Evolutionary conservation across 331 rosid genomes (phyloP).

Genomic region (Cucumis variabilis): DNA sequence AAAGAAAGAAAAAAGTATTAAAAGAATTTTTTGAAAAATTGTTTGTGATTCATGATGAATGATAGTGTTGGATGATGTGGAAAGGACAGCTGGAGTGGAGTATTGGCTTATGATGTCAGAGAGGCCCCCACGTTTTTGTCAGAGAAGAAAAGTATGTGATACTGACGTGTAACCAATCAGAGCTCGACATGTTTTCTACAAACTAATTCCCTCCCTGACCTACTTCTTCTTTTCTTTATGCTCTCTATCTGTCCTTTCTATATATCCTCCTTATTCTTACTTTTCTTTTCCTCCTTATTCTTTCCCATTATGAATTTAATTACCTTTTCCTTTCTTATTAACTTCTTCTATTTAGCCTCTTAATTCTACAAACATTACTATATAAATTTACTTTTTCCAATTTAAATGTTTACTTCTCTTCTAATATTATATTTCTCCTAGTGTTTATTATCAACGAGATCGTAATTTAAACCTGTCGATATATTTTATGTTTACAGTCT

Average conservation of each 20-base stretch:
- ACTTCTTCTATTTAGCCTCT: no score
- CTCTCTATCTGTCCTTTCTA: background rate
- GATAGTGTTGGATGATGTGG: conserved; percentile 14
- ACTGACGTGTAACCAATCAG: background rate
- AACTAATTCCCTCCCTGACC: background rate
- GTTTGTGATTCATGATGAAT: background rate
- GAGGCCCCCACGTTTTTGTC: background rate
- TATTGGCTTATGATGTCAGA: background rate
- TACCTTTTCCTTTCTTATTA: background rate
- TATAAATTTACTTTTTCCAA: no score
- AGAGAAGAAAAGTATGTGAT: no score
- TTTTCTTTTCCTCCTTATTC: background rate
- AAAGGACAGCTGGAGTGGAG: conserved; percentile 30
- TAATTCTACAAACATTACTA: no score
- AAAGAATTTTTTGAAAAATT: no score
- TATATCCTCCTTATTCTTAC: background rate
- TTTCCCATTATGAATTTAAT: background rate
- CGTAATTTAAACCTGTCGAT: no score
- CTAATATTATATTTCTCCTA: no score
- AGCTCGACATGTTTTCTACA: background rate
- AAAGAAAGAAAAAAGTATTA: no score
- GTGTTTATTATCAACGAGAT: no score
- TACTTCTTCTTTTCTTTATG: background rate
- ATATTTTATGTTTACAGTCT: no score
- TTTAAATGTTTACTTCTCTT: no score